Conservation (phyloP, 441 rosid genomes). For the Iberis amara region DNA sequence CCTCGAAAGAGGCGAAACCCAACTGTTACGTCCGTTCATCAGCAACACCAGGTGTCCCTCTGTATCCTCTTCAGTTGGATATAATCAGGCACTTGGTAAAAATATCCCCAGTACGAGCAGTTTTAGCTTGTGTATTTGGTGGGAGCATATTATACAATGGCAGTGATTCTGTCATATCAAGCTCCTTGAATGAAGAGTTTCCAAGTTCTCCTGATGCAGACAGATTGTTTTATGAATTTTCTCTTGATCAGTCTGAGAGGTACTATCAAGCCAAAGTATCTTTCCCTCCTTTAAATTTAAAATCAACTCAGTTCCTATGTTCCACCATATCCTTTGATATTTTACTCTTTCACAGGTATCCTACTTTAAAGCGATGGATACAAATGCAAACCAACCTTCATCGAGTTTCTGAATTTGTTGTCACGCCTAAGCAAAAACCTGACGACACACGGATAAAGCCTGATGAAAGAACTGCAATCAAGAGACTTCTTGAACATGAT, state of each 20-base stretch:
- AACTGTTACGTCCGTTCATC: constrained; percentile 63
- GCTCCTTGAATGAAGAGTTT: constrained; percentile 60
- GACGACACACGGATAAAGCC: constrained; percentile 45
- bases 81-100: constrained; percentile 87
- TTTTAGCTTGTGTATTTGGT: constrained; percentile 95
- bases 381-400: constrained; percentile 97
- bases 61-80: constrained; percentile 93
- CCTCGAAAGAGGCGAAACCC: constrained; percentile 77
- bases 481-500: constrained; percentile 77
- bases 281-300: constrained; percentile 13
- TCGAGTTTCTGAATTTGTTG: constrained; percentile 90
- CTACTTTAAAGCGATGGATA: constrained; percentile 97
- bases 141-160: constrained; percentile 80
- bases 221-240: constrained; percentile 83
- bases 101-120: constrained; percentile 92
- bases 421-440: constrained; percentile 55
- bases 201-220: constrained; percentile 73
- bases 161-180: constrained; percentile 64
- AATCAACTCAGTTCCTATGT: constrained; percentile 24
- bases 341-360: constrained; percentile 50
- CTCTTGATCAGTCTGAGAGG: constrained; percentile 99
- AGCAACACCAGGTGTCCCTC: constrained; percentile 69
- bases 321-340: constrained; percentile 16
- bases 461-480: constrained; percentile 57
- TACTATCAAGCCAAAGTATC: constrained; percentile 29